A percentile compares a stretch with the other conserved stretches of the same genome.
Conservation (phyloP, 129 eudicot genomes). For the Helichrysum umbraculigerum region DNA sequence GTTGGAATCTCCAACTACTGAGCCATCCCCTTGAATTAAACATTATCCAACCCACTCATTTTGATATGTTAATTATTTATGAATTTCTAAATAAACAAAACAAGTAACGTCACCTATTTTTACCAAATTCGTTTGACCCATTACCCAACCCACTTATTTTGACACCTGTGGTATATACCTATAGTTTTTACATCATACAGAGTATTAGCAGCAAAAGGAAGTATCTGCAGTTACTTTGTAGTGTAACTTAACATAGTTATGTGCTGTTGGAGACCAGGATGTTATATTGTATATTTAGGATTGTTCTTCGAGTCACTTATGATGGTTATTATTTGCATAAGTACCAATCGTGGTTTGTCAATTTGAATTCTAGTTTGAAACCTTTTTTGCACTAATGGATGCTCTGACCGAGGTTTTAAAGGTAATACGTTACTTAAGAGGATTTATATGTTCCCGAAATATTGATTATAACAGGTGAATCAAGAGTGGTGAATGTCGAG, state of each 20-base stretch:
- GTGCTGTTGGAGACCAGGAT: neutral
- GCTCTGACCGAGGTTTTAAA: neutral
- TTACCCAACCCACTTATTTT: neutral
- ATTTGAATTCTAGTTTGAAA: neutral
- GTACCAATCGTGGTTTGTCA: neutral
- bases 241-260: neutral
- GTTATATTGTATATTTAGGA: neutral
- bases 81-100: too few species aligned
- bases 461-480: slow-evolving; percentile 46
- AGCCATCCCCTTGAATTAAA: neutral
- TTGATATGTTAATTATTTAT: neutral
- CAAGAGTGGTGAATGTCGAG: slow-evolving; percentile 61
- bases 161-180: neutral
- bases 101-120: neutral
- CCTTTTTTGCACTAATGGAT: neutral
- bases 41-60: neutral
- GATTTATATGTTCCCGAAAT: slow-evolving; percentile 3
- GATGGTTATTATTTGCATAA: neutral
- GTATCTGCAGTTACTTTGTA: neutral
- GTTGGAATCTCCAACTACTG: neutral
- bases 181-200: neutral
- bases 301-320: neutral
- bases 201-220: neutral
- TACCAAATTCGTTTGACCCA: neutral
- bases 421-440: neutral